These are phyloP conservation scores for Rhizopogon salebrosus DNA, from an alignment of 768 basidiomycete genomes.

Conservation along the genomic window DNA sequence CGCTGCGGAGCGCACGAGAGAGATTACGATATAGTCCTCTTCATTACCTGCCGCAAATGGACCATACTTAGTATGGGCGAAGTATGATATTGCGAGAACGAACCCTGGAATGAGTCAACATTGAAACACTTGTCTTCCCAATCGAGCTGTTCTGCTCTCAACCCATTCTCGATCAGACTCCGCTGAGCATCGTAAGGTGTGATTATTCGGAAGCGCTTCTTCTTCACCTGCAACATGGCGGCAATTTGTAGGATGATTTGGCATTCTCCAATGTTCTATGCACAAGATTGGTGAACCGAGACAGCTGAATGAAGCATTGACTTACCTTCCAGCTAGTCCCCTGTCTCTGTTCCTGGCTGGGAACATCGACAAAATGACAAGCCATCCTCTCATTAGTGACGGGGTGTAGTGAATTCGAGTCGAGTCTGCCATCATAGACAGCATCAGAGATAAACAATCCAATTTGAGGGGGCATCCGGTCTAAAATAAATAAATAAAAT, in stretches of 20 bases:
- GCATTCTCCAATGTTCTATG: constrained; percentile 59
- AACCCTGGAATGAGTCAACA: constrained; percentile 80
- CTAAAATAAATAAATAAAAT: constrained; percentile 33
- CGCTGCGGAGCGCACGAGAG: constrained; percentile 55
- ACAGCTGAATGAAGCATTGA: neutral
- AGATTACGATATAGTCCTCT: constrained; percentile 71
- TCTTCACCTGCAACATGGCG: constrained; percentile 44
- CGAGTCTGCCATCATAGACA: constrained; percentile 59
- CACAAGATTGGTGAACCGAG: neutral
- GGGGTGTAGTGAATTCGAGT: constrained; percentile 47
- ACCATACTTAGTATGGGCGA: constrained; percentile 2
- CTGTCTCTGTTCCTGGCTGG: constrained; percentile 29
- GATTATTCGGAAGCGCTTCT: constrained; percentile 56
- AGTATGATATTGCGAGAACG: constrained; percentile 6
- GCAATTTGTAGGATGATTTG: constrained; percentile 54
- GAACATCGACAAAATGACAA: constrained; percentile 65
- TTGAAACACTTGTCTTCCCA: constrained; percentile 74
- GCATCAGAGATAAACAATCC: constrained; percentile 64
- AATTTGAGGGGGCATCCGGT: constrained; percentile 81
- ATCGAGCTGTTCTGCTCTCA: constrained; percentile 43
- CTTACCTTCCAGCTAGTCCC: constrained; percentile 37
- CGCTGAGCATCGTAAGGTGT: constrained; percentile 82
- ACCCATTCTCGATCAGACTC: constrained; percentile 47
- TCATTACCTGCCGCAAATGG: constrained; percentile 66
- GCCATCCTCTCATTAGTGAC: constrained; percentile 37